phyloP scores from a whole-genome alignment of 768 basidiomycete genomes.

The Leucosporidium scottii region DNA sequence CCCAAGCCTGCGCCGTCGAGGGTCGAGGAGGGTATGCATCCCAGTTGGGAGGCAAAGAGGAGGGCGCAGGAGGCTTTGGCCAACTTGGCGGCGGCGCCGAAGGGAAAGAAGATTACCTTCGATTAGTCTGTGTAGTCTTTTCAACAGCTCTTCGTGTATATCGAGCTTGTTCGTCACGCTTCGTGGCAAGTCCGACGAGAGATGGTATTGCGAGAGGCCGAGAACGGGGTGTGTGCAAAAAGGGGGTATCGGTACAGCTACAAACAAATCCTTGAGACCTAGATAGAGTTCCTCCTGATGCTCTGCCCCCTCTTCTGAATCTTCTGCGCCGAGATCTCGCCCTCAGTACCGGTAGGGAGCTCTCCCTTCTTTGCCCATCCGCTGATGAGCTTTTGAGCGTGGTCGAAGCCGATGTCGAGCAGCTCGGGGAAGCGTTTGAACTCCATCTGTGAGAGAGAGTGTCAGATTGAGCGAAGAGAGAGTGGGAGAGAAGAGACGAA shows the following conservation, averaged over 20 bases:
- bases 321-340: constrained; percentile 46
- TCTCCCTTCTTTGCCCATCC: constrained; percentile 75
- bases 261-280: neutral
- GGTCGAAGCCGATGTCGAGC: constrained; percentile 67
- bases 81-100: constrained; percentile 53
- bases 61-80: constrained; percentile 53
- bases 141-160: no score
- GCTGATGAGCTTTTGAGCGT: constrained; percentile 62
- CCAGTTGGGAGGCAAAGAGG: constrained; percentile 93
- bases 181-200: no score
- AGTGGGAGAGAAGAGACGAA: constrained; percentile 56
- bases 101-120: constrained; percentile 75
- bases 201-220: no score
- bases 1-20: constrained; percentile 14
- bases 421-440: constrained; percentile 62
- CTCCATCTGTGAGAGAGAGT: constrained; percentile 28
- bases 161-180: no score
- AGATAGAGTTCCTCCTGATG: constrained; percentile 36
- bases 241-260: no score
- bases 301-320: constrained; percentile 38
- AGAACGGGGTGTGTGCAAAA: no score
- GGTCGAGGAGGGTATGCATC: constrained; percentile 59
- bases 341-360: constrained; percentile 65
- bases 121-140: constrained; percentile 36
- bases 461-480: neutral